A percentile compares a stretch with the other conserved stretches of the same genome.
Evolutionary conservation across 257 asterid species (phyloP).

Genomic region (Gentiana dahurica): DNA sequence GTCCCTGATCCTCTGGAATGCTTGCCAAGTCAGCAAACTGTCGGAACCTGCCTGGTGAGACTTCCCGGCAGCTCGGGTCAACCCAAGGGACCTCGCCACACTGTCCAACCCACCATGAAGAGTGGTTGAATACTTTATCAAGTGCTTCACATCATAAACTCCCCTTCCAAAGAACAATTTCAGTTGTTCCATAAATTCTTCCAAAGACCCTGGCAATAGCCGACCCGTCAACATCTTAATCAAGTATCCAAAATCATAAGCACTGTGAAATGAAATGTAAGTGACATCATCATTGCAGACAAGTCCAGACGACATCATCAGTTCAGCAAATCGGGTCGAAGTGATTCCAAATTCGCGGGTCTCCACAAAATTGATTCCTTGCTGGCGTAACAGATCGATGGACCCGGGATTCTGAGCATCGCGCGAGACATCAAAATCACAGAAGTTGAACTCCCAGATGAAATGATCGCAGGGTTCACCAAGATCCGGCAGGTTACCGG

Average conservation of each 20-base stretch:
- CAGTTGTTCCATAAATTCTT: conserved; percentile 41
- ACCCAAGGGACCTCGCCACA: conserved; percentile 42
- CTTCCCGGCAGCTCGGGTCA: conserved; percentile 49
- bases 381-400: conserved; percentile 49
- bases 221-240: conserved; percentile 55
- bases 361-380: conserved; percentile 46
- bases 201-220: conserved; percentile 31
- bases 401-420: conserved; percentile 54
- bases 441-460: conserved; percentile 73
- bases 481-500: conserved; percentile 55
- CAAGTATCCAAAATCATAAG: conserved; percentile 68
- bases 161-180: conserved; percentile 46
- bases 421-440: conserved; percentile 44
- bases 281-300: conserved; percentile 43
- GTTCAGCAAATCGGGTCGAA: conserved; percentile 44
- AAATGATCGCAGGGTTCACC: conserved; percentile 20
- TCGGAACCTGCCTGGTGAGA: conserved; percentile 91
- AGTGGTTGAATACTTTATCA: conserved; percentile 49
- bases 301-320: conserved; percentile 62
- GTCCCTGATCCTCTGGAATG: conserved; percentile 43
- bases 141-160: conserved; percentile 72
- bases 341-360: conserved; percentile 34
- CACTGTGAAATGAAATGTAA: conserved; percentile 63
- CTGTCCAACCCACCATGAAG: conserved; percentile 77
- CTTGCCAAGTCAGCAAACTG: conserved; percentile 72